Conservation (phyloP, 805 yeast species). For the Sungouiella thailandica region DNA sequence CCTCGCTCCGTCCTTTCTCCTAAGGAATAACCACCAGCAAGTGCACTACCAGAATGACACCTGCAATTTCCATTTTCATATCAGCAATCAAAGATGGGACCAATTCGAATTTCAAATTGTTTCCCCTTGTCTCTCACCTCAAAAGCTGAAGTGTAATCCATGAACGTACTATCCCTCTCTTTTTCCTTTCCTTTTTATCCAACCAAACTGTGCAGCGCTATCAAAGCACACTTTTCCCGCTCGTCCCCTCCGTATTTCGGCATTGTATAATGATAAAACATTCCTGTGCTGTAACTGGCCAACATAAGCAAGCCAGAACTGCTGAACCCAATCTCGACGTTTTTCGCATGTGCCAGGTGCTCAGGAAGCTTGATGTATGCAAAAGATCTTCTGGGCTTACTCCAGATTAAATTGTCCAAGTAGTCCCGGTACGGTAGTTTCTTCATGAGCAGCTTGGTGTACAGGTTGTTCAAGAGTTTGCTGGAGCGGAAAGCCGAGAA, state of each 20-base stretch:
- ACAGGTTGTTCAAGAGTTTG: conserved; percentile 28
- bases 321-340: conserved; percentile 35
- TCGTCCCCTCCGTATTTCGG: conserved; percentile 22
- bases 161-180: no score
- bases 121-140: no score
- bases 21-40: no score
- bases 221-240: conserved; percentile 27
- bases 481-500: conserved; percentile 21
- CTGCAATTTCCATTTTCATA: no score
- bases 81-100: no score
- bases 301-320: conserved; percentile 27
- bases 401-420: conserved; percentile 37
- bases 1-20: no score
- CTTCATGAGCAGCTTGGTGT: conserved; percentile 34
- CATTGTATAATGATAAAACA: conserved; percentile 33
- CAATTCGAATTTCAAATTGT: no score
- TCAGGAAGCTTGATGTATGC: conserved; percentile 37
- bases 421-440: conserved; percentile 38
- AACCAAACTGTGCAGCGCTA: conserved; percentile 21
- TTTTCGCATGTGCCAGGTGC: conserved; percentile 11
- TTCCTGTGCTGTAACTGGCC: conserved; percentile 35
- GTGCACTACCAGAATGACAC: no score
- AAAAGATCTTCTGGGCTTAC: conserved; percentile 39
- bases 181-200: no score
- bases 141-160: no score